These are phyloP conservation scores for Aphanocladium album DNA, from an alignment of 2,329 filamentous ascomycete genomes.

Conservation along the genomic window DNA sequence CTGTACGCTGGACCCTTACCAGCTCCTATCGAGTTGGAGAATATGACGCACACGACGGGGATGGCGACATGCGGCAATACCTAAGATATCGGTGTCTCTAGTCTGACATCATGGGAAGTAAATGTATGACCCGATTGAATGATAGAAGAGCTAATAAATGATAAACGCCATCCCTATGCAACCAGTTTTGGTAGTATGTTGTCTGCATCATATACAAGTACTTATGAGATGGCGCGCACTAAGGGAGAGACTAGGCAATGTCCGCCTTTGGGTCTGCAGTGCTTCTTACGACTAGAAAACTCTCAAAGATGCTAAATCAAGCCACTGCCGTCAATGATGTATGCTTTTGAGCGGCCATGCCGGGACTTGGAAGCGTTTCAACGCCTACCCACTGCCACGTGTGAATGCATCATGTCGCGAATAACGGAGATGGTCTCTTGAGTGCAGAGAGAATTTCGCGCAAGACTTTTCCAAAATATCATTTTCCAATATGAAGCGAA, in stretches of 20 bases:
- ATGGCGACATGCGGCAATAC: no score
- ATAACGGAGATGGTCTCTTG: no score
- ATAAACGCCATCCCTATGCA: background rate
- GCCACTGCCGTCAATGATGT: background rate
- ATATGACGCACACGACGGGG: no score
- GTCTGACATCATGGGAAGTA: no score
- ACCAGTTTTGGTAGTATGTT: background rate
- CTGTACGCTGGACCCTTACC: no score
- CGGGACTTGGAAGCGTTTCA: background rate
- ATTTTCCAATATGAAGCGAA: no score
- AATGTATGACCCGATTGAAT: no score
- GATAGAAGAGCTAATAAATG: no score
- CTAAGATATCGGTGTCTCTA: no score
- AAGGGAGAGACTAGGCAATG: background rate
- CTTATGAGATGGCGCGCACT: background rate
- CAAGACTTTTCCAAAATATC: no score
- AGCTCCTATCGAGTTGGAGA: no score
- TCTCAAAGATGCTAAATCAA: background rate
- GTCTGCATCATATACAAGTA: background rate
- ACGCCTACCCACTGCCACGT: conserved; percentile 1
- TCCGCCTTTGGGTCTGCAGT: background rate
- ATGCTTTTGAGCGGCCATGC: background rate
- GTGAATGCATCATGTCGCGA: background rate
- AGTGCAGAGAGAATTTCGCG: background rate
- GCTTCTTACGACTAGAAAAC: background rate